phyloP scores from a whole-genome alignment of 352 stramenopile genomes.

The Phytophthora megakarya region DNA sequence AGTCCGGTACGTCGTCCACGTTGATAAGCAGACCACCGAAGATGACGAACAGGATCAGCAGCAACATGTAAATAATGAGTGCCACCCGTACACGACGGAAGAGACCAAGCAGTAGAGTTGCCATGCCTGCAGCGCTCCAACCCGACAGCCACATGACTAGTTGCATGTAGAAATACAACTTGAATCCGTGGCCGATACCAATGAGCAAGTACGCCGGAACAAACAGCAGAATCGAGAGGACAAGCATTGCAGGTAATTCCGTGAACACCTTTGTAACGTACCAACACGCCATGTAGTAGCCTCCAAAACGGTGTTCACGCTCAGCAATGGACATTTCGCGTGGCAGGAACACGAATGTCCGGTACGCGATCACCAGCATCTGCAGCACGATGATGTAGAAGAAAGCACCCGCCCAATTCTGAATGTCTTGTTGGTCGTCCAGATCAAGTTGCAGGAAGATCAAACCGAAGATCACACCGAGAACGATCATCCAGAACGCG shows the following conservation, averaged over 20 bases:
- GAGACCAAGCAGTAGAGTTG: constrained; percentile 40
- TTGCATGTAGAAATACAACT: constrained; percentile 57
- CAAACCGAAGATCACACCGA: constrained; percentile 46
- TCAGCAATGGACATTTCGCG: constrained; percentile 35
- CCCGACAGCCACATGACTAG: constrained; percentile 46
- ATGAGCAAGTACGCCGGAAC: constrained; percentile 51
- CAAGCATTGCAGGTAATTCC: constrained; percentile 42
- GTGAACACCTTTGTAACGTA: constrained; percentile 43
- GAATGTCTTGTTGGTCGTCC: constrained; percentile 44
- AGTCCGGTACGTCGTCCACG: constrained; percentile 50
- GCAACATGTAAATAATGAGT: constrained; percentile 32
- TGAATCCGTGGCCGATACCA: constrained; percentile 44
- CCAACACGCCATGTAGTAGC: constrained; percentile 40
- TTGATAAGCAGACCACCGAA: constrained; percentile 56
- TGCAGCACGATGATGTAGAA: constrained; percentile 50
- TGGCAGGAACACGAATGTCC: constrained; percentile 41
- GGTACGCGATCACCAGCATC: constrained; percentile 35
- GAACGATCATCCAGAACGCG: constrained; percentile 43
- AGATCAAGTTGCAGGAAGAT: constrained; percentile 54
- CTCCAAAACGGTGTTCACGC: constrained; percentile 34
- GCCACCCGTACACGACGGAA: constrained; percentile 40
- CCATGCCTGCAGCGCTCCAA: constrained; percentile 40
- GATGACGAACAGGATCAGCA: constrained; percentile 47
- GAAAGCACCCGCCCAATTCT: constrained; percentile 52
- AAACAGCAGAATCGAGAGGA: constrained; percentile 51